Evolutionary conservation across 2,329 filamentous ascomycete genomes (phyloP).

Genomic region (Thelonectria blattea): DNA sequence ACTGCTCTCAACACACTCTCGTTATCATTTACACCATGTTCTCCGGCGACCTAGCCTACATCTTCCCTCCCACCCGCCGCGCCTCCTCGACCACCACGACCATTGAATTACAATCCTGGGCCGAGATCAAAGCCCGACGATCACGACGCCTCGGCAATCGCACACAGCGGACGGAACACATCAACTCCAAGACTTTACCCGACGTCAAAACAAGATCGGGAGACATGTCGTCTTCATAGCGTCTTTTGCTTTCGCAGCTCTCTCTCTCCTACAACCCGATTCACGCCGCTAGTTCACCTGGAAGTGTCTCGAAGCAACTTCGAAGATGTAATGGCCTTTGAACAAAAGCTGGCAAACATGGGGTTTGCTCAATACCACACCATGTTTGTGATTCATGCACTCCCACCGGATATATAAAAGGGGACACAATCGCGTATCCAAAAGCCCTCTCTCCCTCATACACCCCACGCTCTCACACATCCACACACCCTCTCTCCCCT

Average conservation of each 20-base stretch:
- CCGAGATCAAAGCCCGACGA: not conserved
- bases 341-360: too few species aligned
- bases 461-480: not conserved
- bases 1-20: not conserved
- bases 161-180: not conserved
- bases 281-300: not conserved
- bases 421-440: too few species aligned
- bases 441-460: too few species aligned
- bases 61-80: constrained; percentile 22
- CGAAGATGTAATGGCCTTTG: too few species aligned
- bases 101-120: constrained; percentile 28
- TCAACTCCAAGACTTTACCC: not conserved
- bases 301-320: too few species aligned
- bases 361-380: too few species aligned
- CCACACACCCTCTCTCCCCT: not conserved
- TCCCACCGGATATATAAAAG: too few species aligned
- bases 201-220: not conserved
- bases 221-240: not conserved
- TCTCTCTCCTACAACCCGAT: not conserved
- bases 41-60: constrained; percentile 36
- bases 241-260: too few species aligned
- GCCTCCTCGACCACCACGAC: not conserved
- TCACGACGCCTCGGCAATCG: not conserved
- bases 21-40: constrained; percentile 35
- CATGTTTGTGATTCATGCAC: too few species aligned